phyloP scores from a whole-genome alignment of 768 basidiomycete species.

The Xerocomellus intermedius region DNA sequence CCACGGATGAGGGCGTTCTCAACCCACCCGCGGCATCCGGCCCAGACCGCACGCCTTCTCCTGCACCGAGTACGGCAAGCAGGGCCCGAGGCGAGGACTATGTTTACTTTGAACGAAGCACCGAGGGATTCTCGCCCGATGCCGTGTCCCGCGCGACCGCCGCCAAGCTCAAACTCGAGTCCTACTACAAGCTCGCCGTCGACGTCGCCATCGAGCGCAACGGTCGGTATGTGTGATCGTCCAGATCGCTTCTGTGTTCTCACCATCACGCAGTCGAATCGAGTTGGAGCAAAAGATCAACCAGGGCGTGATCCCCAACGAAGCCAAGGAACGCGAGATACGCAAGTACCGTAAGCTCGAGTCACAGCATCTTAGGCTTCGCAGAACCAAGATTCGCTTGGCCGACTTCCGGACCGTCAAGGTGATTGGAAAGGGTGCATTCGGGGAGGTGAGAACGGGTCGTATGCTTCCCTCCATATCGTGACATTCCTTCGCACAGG shows the following conservation, averaged over 20 bases:
- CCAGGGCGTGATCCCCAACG: slow-evolving; percentile 68
- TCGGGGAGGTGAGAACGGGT: slow-evolving; percentile 77
- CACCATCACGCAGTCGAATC: slow-evolving; percentile 59
- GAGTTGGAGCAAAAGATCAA: slow-evolving; percentile 84
- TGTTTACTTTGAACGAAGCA: slow-evolving; percentile 93
- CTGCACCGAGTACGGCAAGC: slow-evolving; percentile 31
- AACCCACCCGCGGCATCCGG: slow-evolving; percentile 16
- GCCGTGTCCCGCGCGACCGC: slow-evolving; percentile 88
- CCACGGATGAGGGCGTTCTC: slow-evolving; percentile 23
- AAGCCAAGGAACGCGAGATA: slow-evolving; percentile 87
- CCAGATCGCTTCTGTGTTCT: neutral
- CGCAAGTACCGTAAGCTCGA: slow-evolving; percentile 84
- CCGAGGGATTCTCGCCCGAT: slow-evolving; percentile 77
- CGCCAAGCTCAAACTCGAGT: slow-evolving; percentile 94
- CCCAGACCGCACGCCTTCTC: slow-evolving; percentile 31
- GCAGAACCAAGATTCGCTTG: slow-evolving; percentile 90
- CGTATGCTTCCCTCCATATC: neutral
- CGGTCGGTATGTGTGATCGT: slow-evolving; percentile 58
- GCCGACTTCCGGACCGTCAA: slow-evolving; percentile 95
- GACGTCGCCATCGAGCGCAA: slow-evolving; percentile 96
- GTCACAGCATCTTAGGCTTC: slow-evolving; percentile 85
- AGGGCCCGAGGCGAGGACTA: slow-evolving; percentile 52
- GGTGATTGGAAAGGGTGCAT: slow-evolving; percentile 98
- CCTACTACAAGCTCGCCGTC: slow-evolving; percentile 97
- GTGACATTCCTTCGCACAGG: slow-evolving; percentile 43